Percentiles rank a stretch among this genome's conserved stretches.
Evolutionary conservation across 805 yeast genomes (phyloP).

Genomic region (Cyberlindnera petersonii): DNA sequence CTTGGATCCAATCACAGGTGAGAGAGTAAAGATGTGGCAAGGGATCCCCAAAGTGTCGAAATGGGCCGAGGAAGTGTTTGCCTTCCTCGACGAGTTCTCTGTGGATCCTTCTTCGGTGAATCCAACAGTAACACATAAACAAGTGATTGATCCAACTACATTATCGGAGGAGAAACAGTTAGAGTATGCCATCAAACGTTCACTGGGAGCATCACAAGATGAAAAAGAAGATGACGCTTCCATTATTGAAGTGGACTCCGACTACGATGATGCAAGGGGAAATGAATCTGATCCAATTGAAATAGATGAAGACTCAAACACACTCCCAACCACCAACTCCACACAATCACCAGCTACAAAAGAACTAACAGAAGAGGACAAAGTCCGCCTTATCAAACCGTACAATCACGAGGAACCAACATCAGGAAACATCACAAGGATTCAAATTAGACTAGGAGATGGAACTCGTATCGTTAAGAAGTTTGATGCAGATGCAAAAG

Average conservation of each 20-base stretch:
- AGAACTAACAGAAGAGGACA: conserved; percentile 37
- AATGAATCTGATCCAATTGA: conserved; percentile 22
- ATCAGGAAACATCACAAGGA: conserved; percentile 40
- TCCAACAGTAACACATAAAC: conserved; percentile 61
- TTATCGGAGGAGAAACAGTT: conserved; percentile 83
- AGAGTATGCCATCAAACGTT: conserved; percentile 67
- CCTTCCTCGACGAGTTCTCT: conserved; percentile 63
- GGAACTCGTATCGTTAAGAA: conserved; percentile 80
- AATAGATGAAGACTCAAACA: conserved; percentile 20
- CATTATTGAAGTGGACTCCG: conserved; percentile 9
- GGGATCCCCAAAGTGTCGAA: conserved; percentile 55
- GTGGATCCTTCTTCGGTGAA: conserved; percentile 59
- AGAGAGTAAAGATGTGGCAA: conserved; percentile 75
- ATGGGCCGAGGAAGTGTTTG: conserved; percentile 66
- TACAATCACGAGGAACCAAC: conserved; percentile 61
- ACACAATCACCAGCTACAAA: conserved; percentile 3
- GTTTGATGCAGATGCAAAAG: conserved; percentile 55
- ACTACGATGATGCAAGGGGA: conserved; percentile 23
- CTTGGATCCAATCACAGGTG: conserved; percentile 94
- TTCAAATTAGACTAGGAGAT: conserved; percentile 84
- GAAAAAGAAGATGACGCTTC: background rate
- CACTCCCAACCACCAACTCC: conserved; percentile 3
- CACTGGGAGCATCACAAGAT: conserved; percentile 36
- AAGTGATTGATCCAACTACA: conserved; percentile 55
- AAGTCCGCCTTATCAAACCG: conserved; percentile 48